phyloP scores from a whole-genome alignment of 2,329 filamentous ascomycete species.

The Bipolaris cookei region DNA sequence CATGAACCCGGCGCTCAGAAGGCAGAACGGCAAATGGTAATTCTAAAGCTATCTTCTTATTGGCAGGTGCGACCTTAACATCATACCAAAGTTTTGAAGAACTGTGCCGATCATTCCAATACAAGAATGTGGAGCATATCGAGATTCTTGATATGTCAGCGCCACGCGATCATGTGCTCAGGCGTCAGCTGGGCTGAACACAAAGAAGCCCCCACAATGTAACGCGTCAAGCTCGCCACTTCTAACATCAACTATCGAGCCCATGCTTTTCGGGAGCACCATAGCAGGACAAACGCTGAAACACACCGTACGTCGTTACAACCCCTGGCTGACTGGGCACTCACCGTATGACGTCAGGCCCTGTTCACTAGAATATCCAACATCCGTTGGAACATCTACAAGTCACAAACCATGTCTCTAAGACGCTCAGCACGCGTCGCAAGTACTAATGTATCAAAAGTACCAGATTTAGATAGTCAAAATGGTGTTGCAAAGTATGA shows the following conservation, averaged over 20 bases:
- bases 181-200: conserved; percentile 27
- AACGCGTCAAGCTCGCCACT: conserved; percentile 23
- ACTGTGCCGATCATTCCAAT: not conserved
- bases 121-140: conserved; percentile 8
- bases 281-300: not conserved
- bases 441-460: conserved; percentile 31
- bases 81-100: not conserved
- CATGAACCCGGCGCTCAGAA: not conserved
- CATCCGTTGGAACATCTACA: not conserved
- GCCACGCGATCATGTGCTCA: conserved; percentile 34
- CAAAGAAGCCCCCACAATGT: conserved; percentile 13
- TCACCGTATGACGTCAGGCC: conserved; percentile 33
- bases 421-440: conserved; percentile 60
- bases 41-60: not conserved
- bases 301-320: conserved; percentile 10
- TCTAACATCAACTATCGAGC: not conserved
- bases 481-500: conserved; percentile 19
- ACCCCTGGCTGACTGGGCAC: conserved; percentile 54
- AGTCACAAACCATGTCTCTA: conserved; percentile 54
- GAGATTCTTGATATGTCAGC: conserved; percentile 31
- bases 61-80: not conserved
- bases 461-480: conserved; percentile 22
- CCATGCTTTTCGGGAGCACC: conserved; percentile 10
- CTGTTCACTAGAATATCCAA: conserved; percentile 5
- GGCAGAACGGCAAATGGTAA: not conserved